Base-by-base conservation (phyloP, 495 filamentous ascomycete species). In the Venustampulla echinocandica region DNA sequence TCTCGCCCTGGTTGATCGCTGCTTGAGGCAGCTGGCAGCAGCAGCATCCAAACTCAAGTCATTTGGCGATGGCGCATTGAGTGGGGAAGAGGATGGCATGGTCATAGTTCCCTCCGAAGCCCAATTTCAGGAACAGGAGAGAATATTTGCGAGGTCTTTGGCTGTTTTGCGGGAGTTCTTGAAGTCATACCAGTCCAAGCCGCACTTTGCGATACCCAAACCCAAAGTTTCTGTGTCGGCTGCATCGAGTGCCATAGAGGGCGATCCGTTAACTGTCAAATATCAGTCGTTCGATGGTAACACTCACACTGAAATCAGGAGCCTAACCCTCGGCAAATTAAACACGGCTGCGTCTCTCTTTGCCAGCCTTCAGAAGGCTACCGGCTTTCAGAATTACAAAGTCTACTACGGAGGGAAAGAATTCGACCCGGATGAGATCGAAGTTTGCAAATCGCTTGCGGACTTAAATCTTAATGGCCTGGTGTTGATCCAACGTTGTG, bases 201-300 rank as follows among this genome's bases (percentile, higher is more conserved):
- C 66, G 1, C 63, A 74, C 30, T 75, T 76, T 44, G 64, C 69
- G 7, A 62, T 63, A 3, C 69, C 69, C 17, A 74, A 75, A 42
- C 27, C 62, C 3, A 59, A 69, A 10, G 50, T 61, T 0, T 66
- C 68, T 4, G 62, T 62, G 33, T 48, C 62, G 2, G 50, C 64
- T 1, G 66, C 72, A 15, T 54, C 66, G 3, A 54, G 63, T 24
- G 50, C 53, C 7, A 32, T 59, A 2, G 70, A 68, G 55, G 84
- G 84, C 1, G 76, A 84, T 2, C 62, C 72, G 10, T 66, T 90
- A 2, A 72, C 73, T 13, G 67, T 94, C 19, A 78, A 74, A 25
- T 94, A 84, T 60, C 85, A 92, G 60, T 73, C 75, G 2, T 85
- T 86, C 54, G 73, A 82, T 59, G 80, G 77, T 17, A 63, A 70